phyloP scores from a whole-genome alignment of 2,329 filamentous ascomycete genomes.

The Cercospora sp. region DNA sequence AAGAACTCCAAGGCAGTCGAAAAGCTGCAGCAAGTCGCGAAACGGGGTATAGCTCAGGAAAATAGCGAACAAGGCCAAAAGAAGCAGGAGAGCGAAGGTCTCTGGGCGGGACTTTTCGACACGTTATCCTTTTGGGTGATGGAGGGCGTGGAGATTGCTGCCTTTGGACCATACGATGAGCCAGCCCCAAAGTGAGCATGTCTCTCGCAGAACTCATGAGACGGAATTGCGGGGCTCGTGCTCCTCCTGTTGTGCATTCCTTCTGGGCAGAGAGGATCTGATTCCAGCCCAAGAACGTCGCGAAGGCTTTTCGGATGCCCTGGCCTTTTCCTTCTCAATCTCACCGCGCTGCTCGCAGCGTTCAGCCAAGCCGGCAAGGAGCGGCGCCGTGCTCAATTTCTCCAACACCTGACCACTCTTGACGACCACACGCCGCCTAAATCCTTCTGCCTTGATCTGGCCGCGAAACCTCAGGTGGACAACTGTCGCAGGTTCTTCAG shows the following conservation, averaged over 20 bases:
- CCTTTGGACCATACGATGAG: slow-evolving; percentile 30
- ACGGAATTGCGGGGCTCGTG: neutral
- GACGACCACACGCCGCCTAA: slow-evolving; percentile 23
- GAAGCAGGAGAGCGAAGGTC: slow-evolving; percentile 15
- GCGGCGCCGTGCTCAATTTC: slow-evolving; percentile 22
- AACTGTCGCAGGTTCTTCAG: slow-evolving; percentile 16
- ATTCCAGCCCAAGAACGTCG: slow-evolving; percentile 9
- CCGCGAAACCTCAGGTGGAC: slow-evolving; percentile 30
- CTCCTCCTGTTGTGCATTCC: neutral
- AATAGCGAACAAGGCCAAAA: slow-evolving; percentile 2
- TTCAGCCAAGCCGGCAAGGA: slow-evolving; percentile 28
- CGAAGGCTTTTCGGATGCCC: slow-evolving; percentile 6
- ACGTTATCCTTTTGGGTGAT: slow-evolving; percentile 28
- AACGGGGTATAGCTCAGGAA: slow-evolving; percentile 14
- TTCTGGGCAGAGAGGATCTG: slow-evolving; percentile 2
- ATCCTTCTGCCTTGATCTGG: slow-evolving; percentile 25
- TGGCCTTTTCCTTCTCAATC: slow-evolving; percentile 7
- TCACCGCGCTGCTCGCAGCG: slow-evolving; percentile 20
- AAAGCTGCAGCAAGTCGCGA: slow-evolving; percentile 18
- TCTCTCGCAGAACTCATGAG: neutral
- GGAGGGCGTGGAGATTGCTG: slow-evolving; percentile 29
- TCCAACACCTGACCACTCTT: slow-evolving; percentile 25
- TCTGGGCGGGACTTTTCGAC: slow-evolving; percentile 27
- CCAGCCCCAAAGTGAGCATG: slow-evolving; percentile 14
- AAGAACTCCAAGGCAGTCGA: slow-evolving; percentile 27